Evolutionary conservation across 106 monocot species (phyloP).

Genomic region (Vanilla planifolia): DNA sequence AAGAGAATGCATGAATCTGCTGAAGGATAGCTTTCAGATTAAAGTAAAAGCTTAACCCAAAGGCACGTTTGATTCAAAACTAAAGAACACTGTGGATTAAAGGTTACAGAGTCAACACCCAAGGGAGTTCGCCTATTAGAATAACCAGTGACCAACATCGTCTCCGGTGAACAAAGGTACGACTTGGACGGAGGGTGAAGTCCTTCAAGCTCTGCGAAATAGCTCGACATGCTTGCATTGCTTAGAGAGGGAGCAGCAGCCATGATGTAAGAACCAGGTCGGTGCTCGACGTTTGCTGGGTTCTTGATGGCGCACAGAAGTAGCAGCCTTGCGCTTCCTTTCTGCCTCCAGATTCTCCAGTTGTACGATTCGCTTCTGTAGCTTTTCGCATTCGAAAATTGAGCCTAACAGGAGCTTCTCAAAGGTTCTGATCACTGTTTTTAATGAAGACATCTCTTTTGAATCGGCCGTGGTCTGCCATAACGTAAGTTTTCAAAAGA

Average conservation of each 20-base stretch:
- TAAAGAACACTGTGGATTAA: too few species aligned
- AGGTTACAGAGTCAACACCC: too few species aligned
- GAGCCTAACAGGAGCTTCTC: slow-evolving; percentile 57
- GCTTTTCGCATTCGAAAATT: slow-evolving; percentile 28
- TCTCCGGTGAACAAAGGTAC: slow-evolving; percentile 21
- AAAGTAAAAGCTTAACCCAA: too few species aligned
- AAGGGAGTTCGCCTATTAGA: too few species aligned
- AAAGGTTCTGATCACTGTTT: slow-evolving; percentile 34
- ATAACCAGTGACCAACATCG: slow-evolving; percentile 13
- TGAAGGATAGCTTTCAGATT: too few species aligned
- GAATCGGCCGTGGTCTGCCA: slow-evolving; percentile 64
- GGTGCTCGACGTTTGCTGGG: slow-evolving; percentile 25
- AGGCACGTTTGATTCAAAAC: too few species aligned
- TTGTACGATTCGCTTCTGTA: slow-evolving; percentile 34
- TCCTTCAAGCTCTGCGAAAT: slow-evolving; percentile 15
- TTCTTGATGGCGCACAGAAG: slow-evolving; percentile 20
- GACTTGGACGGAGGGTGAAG: slow-evolving; percentile 17
- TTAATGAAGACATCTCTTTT: slow-evolving; percentile 48
- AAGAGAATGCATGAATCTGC: too few species aligned
- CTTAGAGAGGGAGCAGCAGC: slow-evolving; percentile 12
- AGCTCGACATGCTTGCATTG: slow-evolving; percentile 10
- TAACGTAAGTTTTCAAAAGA: too few species aligned
- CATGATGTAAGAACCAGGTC: slow-evolving; percentile 22
- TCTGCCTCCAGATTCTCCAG: slow-evolving; percentile 34
- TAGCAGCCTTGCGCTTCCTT: slow-evolving; percentile 6